Evolutionary conservation across 2,329 filamentous ascomycete genomes (phyloP), one percentile per base, ranked within the genome.

Genomic region (Claviceps fusiformis): DNA sequence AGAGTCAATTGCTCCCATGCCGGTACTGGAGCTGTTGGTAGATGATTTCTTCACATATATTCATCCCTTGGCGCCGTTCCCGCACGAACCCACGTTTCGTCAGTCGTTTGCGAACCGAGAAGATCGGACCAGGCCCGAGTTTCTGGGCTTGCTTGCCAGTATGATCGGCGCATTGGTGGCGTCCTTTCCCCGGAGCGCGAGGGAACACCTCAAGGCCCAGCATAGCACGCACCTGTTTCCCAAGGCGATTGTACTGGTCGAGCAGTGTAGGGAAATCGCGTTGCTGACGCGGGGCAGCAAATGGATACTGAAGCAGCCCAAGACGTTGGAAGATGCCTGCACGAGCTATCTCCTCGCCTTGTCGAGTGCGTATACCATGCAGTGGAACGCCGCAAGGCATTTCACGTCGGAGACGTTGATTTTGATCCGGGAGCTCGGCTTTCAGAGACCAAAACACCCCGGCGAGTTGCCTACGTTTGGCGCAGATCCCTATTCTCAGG

Each of bases 1-100:
- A 50, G 87, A 91, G 64, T 74, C 79, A 2, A 89, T 91, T 58
- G 86, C 85, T 45, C 83, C 86, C 0, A 75, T 85, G 67, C 78
- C 80, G 8, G 81, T 85, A 11, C 71, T 91, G 53, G 78, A 85
- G 62, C 75, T 85, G 2, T 74, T 90, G 17, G 79, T 91, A 56
- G 85, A 90, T 66, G 87, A 91, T 70, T 91, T 88, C 75, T 91
- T 90, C 70, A 89, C 84, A 19, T 89, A 89, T 65, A 85, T 90
- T 54, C 85, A 90, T 62, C 87, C 87, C 1, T 75, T 91, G 9
- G 81, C 80, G 56, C 87, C 87, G 0, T 90, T 91, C 56, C 87
- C 87, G 0, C 87, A 91, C 67, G 85, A 90, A 64, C 85, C 86
- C 0, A 86, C 85, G 4, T 90, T 91, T 66, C 79, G 86, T 27